These are phyloP conservation scores for Aspergillus niger DNA, from an alignment of 2,329 filamentous ascomycete species.

Conservation along the genomic window DNA sequence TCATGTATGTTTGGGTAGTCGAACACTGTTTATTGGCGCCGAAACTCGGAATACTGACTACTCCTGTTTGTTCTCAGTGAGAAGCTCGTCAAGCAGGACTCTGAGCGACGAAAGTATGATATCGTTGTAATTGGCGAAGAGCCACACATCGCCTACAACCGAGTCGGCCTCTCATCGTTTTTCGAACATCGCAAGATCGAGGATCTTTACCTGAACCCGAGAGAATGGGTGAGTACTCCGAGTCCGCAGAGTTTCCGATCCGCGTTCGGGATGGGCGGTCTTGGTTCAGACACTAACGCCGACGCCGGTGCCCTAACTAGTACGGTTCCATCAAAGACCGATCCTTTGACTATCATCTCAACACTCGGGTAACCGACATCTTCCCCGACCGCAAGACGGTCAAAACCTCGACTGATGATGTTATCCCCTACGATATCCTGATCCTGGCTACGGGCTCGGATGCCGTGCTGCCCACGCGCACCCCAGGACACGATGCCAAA, in stretches of 20 bases:
- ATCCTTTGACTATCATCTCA: constrained; percentile 73
- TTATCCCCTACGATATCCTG: constrained; percentile 74
- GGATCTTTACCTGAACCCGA: constrained; percentile 82
- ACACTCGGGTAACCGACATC: constrained; percentile 71
- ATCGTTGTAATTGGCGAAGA: constrained; percentile 87
- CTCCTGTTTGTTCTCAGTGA: constrained; percentile 58
- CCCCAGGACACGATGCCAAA: constrained; percentile 74
- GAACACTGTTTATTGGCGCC: background rate
- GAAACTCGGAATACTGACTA: background rate
- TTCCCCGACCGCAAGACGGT: constrained; percentile 66
- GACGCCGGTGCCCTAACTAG: constrained; percentile 40
- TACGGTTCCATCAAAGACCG: constrained; percentile 68
- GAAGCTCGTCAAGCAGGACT: constrained; percentile 83
- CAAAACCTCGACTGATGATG: constrained; percentile 68
- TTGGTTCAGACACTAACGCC: background rate
- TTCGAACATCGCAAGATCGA: constrained; percentile 84
- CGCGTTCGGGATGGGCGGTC: background rate
- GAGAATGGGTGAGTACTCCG: constrained; percentile 67
- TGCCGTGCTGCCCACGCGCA: constrained; percentile 71
- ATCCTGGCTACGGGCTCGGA: constrained; percentile 86
- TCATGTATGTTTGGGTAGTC: constrained; percentile 65
- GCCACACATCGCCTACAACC: constrained; percentile 83
- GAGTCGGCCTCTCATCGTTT: constrained; percentile 84
- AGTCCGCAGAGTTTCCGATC: background rate
- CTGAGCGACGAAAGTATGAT: constrained; percentile 72